These are phyloP conservation scores for Macrocybe gigantea DNA, from an alignment of 768 basidiomycete species.

Conservation along the genomic window DNA sequence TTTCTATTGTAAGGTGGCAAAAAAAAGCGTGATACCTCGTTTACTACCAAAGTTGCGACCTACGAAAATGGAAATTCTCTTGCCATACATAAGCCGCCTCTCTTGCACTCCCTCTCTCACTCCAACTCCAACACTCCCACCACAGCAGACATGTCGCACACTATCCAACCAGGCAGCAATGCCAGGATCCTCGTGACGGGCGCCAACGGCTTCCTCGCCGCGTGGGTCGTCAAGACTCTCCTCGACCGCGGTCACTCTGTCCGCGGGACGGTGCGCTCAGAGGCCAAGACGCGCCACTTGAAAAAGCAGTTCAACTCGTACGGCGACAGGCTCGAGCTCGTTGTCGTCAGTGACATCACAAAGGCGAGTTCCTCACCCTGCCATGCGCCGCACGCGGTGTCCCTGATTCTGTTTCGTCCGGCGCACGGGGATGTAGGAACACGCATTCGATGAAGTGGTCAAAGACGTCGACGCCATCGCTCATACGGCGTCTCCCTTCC, in stretches of 20 bases:
- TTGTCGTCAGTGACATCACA: constrained; percentile 64
- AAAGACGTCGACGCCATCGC: constrained; percentile 68
- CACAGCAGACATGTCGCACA: constrained; percentile 12
- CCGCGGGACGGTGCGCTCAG: constrained; percentile 61
- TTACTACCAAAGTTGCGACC: too few relatives aligned
- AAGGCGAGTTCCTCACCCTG: constrained; percentile 14
- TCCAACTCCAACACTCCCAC: too few relatives aligned
- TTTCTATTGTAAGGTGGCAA: too few relatives aligned
- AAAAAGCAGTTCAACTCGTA: constrained; percentile 44
- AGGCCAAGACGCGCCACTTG: constrained; percentile 54
- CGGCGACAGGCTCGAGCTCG: constrained; percentile 56
- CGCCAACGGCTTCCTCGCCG: constrained; percentile 55
- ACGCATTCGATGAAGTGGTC: constrained; percentile 76
- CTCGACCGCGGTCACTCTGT: constrained; percentile 60
- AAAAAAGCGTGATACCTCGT: too few relatives aligned
- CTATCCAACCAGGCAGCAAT: constrained; percentile 13
- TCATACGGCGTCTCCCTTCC: constrained; percentile 65
- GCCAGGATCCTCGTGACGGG: constrained; percentile 46
- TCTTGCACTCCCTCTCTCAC: too few relatives aligned
- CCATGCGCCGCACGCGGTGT: too few relatives aligned
- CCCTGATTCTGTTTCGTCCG: not conserved
- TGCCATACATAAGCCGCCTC: too few relatives aligned
- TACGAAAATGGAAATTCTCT: too few relatives aligned
- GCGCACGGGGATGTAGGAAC: constrained; percentile 31
- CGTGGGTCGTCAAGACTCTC: constrained; percentile 49